These are phyloP conservation scores for Parmelia sp. DNA, from an alignment of 495 filamentous ascomycete species.

Conservation along the genomic window DNA sequence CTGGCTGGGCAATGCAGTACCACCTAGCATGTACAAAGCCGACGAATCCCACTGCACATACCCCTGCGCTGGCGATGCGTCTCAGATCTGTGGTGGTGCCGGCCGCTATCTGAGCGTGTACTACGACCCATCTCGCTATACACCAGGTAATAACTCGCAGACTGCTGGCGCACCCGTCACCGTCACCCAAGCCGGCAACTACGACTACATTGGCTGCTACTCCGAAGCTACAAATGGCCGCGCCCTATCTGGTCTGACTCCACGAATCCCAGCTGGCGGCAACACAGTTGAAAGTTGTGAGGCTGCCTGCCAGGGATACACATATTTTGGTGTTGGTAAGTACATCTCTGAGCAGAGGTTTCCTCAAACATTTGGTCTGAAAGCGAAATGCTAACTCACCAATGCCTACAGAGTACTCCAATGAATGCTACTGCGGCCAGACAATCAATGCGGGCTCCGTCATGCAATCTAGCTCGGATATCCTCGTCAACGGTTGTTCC, in stretches of 20 bases:
- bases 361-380: neutral
- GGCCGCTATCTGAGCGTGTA: neutral
- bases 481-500: constrained; percentile 24
- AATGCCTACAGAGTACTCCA: constrained; percentile 34
- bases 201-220: neutral
- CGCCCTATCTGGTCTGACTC: neutral
- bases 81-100: neutral
- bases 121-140: neutral
- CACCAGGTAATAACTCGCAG: neutral
- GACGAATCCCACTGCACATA: neutral
- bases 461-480: constrained; percentile 19
- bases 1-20: neutral
- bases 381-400: constrained; percentile 1
- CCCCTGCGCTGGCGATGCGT: neutral
- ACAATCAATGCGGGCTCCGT: constrained; percentile 24
- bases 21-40: neutral
- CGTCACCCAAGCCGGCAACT: neutral
- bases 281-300: neutral
- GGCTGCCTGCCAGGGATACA: neutral
- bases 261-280: neutral
- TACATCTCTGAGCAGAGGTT: neutral
- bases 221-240: neutral
- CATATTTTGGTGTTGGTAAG: neutral
- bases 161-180: neutral
- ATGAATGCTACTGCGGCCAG: constrained; percentile 39